Evolutionary conservation across 345 rosid species (phyloP), one percentile per base, ranked within the genome.

Genomic region (Salix caprea): DNA sequence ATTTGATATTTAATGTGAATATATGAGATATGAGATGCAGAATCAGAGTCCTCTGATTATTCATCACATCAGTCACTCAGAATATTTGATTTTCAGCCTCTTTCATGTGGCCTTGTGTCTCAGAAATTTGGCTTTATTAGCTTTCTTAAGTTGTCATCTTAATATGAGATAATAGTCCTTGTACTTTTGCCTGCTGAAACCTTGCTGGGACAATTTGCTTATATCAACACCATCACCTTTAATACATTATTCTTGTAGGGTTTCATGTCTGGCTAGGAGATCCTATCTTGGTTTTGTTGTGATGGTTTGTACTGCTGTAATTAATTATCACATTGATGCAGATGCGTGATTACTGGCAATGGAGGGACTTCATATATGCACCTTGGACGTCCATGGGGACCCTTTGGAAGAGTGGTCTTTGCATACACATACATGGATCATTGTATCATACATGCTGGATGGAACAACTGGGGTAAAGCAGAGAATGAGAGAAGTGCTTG

Each of bases 381-480:
- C 85, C 97, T 93, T 1, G 98, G 98, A 78, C 88, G 98, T 24
- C 99, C 98, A 64, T 92, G 97, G 98, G 98, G 97, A 83, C 98
- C 96, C 32, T 92, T 96, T 24, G 97, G 97, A 82, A 91, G 98
- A 73, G 99, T 91, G 74, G 93, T 96, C 15, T 88, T 88, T 82
- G 96, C 93, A 23, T 87, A 89, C 80, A 91, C 94, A 15, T 90
- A 84, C 74, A 89, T 96, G 94, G 99, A 92, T 85, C 87, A 88
- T 0, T 90, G 97, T 67, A 79, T 93, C 79, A 91, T 74, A 76
- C 85, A 85, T 13, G 81, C 58, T 0, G 99, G 99, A 36, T 96
- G 99, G 99, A 74, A 93, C 79, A 96, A 93, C 73, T 96, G 98
- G 98, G 91, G 91, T 71, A 93, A 93, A 69, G 44, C 82, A 1